A percentile compares a stretch with the other conserved stretches of the same genome.
Evolutionary conservation across 2,329 filamentous ascomycete genomes (phyloP).

Genomic region (Aspergillus floridensis): DNA sequence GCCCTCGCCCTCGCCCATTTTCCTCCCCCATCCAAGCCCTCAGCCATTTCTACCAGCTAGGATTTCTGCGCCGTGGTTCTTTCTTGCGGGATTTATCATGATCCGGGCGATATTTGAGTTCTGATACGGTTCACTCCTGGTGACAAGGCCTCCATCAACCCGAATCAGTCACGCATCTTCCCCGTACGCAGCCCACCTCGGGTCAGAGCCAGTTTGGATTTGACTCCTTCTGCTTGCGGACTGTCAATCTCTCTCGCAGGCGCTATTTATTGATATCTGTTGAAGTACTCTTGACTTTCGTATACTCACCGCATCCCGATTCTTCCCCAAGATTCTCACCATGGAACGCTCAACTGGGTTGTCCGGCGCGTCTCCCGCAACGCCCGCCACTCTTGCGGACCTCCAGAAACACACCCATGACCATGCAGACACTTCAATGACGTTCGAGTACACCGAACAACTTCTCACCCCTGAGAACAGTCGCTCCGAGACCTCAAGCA

Average conservation of each 20-base stretch:
- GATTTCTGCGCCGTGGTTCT: background rate
- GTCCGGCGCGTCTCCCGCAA: slow-evolving; percentile 33
- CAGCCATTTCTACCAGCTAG: background rate
- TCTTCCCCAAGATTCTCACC: slow-evolving; percentile 1
- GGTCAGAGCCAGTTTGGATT: background rate
- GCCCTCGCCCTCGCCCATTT: background rate
- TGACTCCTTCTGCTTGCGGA: background rate
- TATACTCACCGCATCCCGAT: slow-evolving; percentile 5
- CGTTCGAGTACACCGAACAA: slow-evolving; percentile 38
- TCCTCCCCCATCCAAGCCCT: background rate
- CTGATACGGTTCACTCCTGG: background rate
- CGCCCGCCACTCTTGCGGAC: slow-evolving; percentile 29
- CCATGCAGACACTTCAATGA: slow-evolving; percentile 30
- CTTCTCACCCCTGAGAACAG: slow-evolving; percentile 45
- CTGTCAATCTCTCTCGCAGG: background rate
- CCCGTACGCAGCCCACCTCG: background rate
- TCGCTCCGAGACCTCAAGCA: slow-evolving; percentile 44
- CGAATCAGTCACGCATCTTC: background rate
- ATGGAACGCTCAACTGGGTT: slow-evolving; percentile 32
- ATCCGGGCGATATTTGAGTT: background rate
- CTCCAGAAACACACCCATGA: slow-evolving; percentile 26
- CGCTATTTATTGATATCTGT: background rate
- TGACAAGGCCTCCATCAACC: background rate
- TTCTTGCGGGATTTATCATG: background rate
- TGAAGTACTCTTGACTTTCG: background rate